Conservation (phyloP, 192 early-diverging fungal species). For the Oehlia diaphana region DNA sequence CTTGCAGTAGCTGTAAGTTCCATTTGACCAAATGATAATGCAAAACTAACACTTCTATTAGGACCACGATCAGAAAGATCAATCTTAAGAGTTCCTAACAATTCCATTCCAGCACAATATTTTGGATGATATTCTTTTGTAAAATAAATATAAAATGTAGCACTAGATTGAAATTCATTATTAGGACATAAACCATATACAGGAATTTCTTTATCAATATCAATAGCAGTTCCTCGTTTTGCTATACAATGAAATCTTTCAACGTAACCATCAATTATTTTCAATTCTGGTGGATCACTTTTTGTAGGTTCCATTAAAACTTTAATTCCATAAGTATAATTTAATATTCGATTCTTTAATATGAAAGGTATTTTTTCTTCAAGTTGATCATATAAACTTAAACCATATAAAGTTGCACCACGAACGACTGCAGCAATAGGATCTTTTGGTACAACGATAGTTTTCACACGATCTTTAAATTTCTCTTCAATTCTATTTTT, state of each 20-base stretch:
- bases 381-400: neutral
- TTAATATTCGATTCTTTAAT: no score
- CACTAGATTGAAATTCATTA: neutral
- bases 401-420: constrained; percentile 55
- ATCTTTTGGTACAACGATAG: constrained; percentile 52
- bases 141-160: neutral
- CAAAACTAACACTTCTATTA: constrained; percentile 12
- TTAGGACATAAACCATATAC: neutral
- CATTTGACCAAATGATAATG: neutral
- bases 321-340: no score
- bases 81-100: neutral
- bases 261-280: no score
- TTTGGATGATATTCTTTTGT: neutral
- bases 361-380: no score
- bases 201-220: neutral
- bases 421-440: constrained; percentile 54
- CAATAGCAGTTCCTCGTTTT: neutral
- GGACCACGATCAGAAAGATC: neutral
- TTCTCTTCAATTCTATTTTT: constrained; percentile 54
- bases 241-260: no score
- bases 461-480: constrained; percentile 46
- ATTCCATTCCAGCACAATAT: constrained; percentile 1
- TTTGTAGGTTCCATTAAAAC: no score
- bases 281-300: no score
- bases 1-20: constrained; percentile 19